These are phyloP conservation scores for Dendrobium huoshanense DNA, from an alignment of 106 monocot genomes.

Conservation along the genomic window DNA sequence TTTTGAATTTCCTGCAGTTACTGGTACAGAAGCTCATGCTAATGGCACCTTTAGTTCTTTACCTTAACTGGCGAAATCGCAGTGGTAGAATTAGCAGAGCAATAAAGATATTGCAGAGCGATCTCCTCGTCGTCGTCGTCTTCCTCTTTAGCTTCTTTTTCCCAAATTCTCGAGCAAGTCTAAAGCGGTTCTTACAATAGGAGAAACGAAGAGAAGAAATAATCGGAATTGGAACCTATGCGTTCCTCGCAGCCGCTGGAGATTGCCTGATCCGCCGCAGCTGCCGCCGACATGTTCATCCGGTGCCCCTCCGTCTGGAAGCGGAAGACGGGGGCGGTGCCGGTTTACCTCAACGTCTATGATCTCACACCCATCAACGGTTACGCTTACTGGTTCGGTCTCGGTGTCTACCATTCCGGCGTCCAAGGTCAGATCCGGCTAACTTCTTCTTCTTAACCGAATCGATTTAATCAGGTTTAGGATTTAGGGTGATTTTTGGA, in stretches of 20 bases:
- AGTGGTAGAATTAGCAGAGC: background rate
- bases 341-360: constrained; percentile 93
- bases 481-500: background rate
- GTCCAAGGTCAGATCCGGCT: constrained; percentile 47
- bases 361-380: constrained; percentile 91
- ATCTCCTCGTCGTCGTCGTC: background rate
- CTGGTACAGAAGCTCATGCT: background rate
- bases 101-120: background rate
- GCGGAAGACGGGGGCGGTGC: constrained; percentile 16
- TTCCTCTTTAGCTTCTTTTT: background rate
- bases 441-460: background rate
- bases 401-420: constrained; percentile 85
- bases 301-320: constrained; percentile 5
- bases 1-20: background rate
- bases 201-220: background rate
- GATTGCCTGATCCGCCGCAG: background rate
- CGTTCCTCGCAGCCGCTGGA: background rate
- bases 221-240: background rate
- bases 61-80: background rate
- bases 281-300: constrained; percentile 6
- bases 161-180: background rate
- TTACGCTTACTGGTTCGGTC: constrained; percentile 83
- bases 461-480: background rate
- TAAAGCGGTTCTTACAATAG: background rate
- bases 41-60: background rate